Base-by-base conservation (phyloP, 495 filamentous ascomycete species). In the Cercophora newfieldiana region DNA sequence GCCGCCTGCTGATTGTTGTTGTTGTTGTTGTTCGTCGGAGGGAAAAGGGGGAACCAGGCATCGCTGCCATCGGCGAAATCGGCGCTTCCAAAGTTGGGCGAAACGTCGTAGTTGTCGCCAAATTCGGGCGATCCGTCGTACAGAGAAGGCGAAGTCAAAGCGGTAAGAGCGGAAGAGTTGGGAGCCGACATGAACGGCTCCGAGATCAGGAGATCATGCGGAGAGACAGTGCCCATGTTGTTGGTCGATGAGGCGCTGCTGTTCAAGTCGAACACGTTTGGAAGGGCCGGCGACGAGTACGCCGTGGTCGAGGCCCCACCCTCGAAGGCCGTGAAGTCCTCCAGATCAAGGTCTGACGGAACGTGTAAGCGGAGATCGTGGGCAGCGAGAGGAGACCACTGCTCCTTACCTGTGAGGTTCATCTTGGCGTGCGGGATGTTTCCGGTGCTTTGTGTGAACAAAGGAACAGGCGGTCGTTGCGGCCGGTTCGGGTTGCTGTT, bases 111-210 rank as follows among this genome's bases (percentile, higher is more conserved):
- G 72, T 84, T 86, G 67, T 90, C 87, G 72, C 82, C 69, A 68
- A 83, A 76, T 37, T 82, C 87, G 21, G 92, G 92, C 37, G 91
- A 94, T 64, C 89, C 91, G 75, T 87, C 88, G 47, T 89, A 87
- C 24, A 90, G 83, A 21, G 86, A 89, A 30, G 91, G 94, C 60
- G 94, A 96, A 61, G 93, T 95, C 69, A 97, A 70, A 65, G 93
- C 88, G 7, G 93, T 96, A 73, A 93, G 90, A 16, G 92, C 87
- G 48, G 89, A 82, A 0, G 94, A 97, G 61, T 92, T 91, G 47
- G 93, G 92, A 29, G 92, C 88, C 61, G 93, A 95, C 71, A 82
- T 79, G 71, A 81, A 81, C 19, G 83, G 80, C 66, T 92, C 90
- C 59, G 75, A 71, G 66, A 90, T 77, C 73, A 93, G 83, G 50